Percentiles rank a stretch among this genome's conserved stretches.
Evolutionary conservation across 352 stramenopile genomes (phyloP).

Genomic region (Phytophthora ramorum): DNA sequence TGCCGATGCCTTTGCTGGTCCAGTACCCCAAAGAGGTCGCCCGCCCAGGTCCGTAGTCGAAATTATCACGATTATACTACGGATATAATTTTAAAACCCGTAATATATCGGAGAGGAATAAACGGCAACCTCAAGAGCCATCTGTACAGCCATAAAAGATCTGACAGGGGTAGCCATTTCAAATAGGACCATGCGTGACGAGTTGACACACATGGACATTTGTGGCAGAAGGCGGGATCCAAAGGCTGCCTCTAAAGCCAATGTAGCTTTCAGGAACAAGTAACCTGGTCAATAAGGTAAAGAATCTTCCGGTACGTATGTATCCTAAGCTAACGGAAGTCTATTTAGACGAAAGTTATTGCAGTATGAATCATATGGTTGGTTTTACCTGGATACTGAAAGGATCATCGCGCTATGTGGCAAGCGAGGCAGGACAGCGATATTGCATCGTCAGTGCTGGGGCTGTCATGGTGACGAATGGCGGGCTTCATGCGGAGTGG

Average conservation of each 20-base stretch:
- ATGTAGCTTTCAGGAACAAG: slow-evolving; percentile 1
- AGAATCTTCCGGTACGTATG: neutral
- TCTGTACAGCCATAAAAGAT: no score
- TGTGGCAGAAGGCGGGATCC: neutral
- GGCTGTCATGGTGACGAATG: neutral
- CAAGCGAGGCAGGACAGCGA: neutral
- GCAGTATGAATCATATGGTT: neutral
- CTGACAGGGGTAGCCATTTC: no score
- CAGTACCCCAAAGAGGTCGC: no score
- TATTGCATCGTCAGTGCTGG: slow-evolving; percentile 11
- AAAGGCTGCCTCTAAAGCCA: slow-evolving; percentile 22
- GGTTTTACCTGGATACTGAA: slow-evolving; percentile 1
- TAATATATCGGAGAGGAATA: no score
- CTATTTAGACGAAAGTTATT: slow-evolving; percentile 10
- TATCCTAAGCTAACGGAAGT: neutral
- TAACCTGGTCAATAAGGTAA: neutral
- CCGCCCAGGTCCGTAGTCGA: no score
- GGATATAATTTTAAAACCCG: no score
- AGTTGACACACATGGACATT: neutral
- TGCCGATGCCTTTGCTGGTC: no score
- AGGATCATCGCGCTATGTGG: slow-evolving; percentile 1
- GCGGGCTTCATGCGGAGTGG: neutral
- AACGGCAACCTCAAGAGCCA: no score
- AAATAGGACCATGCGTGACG: no score
- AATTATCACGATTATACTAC: no score